These are phyloP conservation scores for Phytophthora macrochlamydospora DNA, from an alignment of 352 stramenopile genomes.

Conservation along the genomic window DNA sequence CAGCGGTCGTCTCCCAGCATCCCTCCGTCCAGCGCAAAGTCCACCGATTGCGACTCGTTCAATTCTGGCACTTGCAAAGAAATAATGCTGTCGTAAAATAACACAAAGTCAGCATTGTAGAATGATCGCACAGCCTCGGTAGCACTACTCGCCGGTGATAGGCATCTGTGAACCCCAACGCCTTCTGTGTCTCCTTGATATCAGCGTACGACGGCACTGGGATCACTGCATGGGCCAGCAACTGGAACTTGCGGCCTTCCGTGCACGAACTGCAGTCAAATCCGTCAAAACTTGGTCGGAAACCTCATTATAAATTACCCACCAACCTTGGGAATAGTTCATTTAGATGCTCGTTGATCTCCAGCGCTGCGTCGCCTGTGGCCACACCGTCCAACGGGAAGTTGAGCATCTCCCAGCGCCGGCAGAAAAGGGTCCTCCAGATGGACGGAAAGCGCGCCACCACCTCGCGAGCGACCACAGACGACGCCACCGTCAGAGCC, in stretches of 20 bases:
- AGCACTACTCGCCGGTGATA: conserved; percentile 50
- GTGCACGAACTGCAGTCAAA: conserved; percentile 39
- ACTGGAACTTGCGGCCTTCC: conserved; percentile 72
- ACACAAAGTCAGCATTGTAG: neutral
- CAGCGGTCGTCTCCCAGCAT: conserved; percentile 67
- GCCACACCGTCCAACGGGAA: conserved; percentile 47
- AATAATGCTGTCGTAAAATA: conserved; percentile 33
- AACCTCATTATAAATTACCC: neutral
- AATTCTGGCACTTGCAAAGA: conserved; percentile 26
- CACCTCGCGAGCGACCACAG: conserved; percentile 45
- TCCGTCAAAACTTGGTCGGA: neutral
- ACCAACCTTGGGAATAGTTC: conserved; percentile 55
- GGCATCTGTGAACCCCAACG: conserved; percentile 40
- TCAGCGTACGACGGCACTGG: conserved; percentile 71
- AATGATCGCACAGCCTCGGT: neutral
- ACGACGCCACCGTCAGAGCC: conserved; percentile 53
- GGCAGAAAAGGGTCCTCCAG: conserved; percentile 66
- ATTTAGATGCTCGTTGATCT: conserved; percentile 45
- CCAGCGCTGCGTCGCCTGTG: conserved; percentile 19
- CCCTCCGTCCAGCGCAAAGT: conserved; percentile 60
- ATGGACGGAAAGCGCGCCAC: conserved; percentile 54
- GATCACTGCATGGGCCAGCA: conserved; percentile 69
- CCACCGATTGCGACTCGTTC: conserved; percentile 28
- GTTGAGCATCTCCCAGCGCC: conserved; percentile 67
- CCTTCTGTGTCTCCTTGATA: conserved; percentile 49